phyloP scores from a whole-genome alignment of 2,329 filamentous ascomycete species.

The Lecanicillium sp. region DNA sequence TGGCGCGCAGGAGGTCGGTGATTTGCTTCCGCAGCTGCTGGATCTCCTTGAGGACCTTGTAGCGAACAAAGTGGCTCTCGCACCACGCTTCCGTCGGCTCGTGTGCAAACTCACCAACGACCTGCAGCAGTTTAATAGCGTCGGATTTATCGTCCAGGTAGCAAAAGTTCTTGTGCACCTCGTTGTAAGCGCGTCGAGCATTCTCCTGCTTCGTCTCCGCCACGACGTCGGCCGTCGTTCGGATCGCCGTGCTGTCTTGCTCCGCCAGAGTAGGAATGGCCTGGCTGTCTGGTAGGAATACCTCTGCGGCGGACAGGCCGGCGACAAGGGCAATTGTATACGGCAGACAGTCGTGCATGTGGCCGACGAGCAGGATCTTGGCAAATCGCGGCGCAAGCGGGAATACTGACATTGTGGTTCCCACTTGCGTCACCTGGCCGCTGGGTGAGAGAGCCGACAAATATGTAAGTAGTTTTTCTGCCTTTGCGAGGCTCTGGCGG shows the following conservation, averaged over 20 bases:
- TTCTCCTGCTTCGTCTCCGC: constrained; percentile 64
- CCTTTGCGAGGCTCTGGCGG: constrained; percentile 65
- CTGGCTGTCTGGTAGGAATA: constrained; percentile 79
- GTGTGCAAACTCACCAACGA: constrained; percentile 79
- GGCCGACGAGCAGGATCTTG: constrained; percentile 83
- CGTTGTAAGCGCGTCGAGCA: constrained; percentile 53
- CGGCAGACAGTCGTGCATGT: constrained; percentile 72
- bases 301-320: constrained; percentile 76
- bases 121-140: constrained; percentile 82
- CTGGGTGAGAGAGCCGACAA: constrained; percentile 68
- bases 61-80: constrained; percentile 73
- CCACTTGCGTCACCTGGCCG: constrained; percentile 71
- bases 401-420: constrained; percentile 78
- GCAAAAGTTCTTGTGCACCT: constrained; percentile 71
- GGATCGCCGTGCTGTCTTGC: constrained; percentile 39
- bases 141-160: constrained; percentile 77
- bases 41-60: constrained; percentile 81
- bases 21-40: constrained; percentile 78
- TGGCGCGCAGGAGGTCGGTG: constrained; percentile 67
- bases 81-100: constrained; percentile 69
- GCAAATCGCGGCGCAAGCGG: constrained; percentile 86
- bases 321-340: constrained; percentile 87
- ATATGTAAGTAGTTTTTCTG: constrained; percentile 80
- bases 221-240: constrained; percentile 60
- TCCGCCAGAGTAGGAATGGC: constrained; percentile 52